Evolutionary conservation across 176 grass and related monocot genomes (phyloP), one percentile per base, ranked within the genome.

Genomic region (Pontederia paniculata): DNA sequence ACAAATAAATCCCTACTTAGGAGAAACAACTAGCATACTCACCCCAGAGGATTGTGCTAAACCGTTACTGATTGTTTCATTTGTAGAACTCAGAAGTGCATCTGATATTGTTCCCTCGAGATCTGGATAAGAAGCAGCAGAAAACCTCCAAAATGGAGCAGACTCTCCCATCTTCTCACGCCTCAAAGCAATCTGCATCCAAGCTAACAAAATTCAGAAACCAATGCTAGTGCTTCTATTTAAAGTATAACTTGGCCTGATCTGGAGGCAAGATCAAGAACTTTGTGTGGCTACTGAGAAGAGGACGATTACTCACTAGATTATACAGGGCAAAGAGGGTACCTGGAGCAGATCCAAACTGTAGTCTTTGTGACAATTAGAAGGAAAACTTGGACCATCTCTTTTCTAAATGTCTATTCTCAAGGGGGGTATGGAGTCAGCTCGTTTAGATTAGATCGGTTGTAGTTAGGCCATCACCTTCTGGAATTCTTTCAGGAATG

Each of bases 101-200:
- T 75, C 4, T 71, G 74, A 14, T 37, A 69, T 60, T 42, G 48
- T 21, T 51, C 74, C 41, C 67, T 83, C 76, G 53, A 98, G 80
- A 54, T 98, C 86, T 23, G 80, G 93, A 20, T 97, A 98, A 72
- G 93, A 91, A 76, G 86, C 79, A 66, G 83, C 74, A 81, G 86
- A 98, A 65, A 98, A 98, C 58, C 80, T 80, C 83, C 93, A 98
- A 69, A 98, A 98, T 47, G 77, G 93, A n/a, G 93, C 93, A 62
- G 76, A 77, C 63, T 69, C 86, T 51, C 93, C 93, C 17, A 91
- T 84, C 46, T 76, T 91, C 74, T 98, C 93, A 57, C 93, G 80
- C 42, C 80, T 88, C 80, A 98, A 73, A 77, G 93, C 86, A 79
- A 97, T 97, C 93, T 97, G 74, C 45, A 66, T 69, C 10, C 65